A percentile compares a stretch with the other conserved stretches of the same genome.
Evolutionary conservation across 2,329 filamentous ascomycete genomes (phyloP).

Genomic region (Neonectria coccinea): DNA sequence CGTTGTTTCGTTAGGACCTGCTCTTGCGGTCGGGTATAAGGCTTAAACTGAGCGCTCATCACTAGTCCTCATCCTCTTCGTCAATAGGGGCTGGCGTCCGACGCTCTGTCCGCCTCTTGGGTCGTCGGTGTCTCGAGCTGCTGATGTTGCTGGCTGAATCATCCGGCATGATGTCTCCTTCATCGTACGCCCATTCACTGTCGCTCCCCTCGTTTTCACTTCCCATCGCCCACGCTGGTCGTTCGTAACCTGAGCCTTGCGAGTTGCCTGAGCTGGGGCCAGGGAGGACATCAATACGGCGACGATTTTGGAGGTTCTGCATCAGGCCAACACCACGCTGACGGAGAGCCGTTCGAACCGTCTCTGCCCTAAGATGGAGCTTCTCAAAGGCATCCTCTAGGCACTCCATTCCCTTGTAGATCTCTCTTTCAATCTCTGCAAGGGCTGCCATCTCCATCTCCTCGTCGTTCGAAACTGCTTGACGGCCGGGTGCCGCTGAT

Average conservation of each 20-base stretch:
- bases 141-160: constrained; percentile 86
- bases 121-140: constrained; percentile 74
- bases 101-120: constrained; percentile 75
- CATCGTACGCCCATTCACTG: constrained; percentile 69
- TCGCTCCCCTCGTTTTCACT: constrained; percentile 65
- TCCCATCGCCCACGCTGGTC: constrained; percentile 53
- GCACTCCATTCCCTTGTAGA: constrained; percentile 93
- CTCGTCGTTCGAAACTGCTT: constrained; percentile 87
- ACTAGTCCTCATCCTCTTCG: constrained; percentile 75
- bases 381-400: constrained; percentile 94
- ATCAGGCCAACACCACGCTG: constrained; percentile 84
- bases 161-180: constrained; percentile 76
- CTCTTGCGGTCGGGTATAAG: constrained; percentile 6
- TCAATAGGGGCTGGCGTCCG: constrained; percentile 79
- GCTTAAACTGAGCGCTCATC: not conserved
- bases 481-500: constrained; percentile 58
- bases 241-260: constrained; percentile 58
- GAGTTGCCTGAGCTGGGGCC: constrained; percentile 61
- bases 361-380: constrained; percentile 86
- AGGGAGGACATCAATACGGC: constrained; percentile 66
- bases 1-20: constrained; percentile 14
- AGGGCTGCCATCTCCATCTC: constrained; percentile 92
- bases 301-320: constrained; percentile 70
- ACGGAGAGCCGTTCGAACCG: constrained; percentile 80
- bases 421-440: constrained; percentile 91